Evolutionary conservation across 495 filamentous ascomycete species (phyloP).

Genomic region (Hypoxylon intermedium): DNA sequence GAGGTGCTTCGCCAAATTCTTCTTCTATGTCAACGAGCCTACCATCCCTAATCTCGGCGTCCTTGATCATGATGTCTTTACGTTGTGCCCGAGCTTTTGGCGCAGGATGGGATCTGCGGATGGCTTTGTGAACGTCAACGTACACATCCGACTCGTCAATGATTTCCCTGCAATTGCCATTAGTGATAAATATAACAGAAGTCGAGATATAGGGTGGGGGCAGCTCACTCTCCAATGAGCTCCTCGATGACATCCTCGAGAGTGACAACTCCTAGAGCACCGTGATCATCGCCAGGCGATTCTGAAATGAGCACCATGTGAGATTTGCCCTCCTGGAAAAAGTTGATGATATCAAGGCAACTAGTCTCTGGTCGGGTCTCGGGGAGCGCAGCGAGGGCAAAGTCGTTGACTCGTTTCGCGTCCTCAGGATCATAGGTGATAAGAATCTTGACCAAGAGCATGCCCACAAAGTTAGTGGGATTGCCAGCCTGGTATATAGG

Average conservation of each 20-base stretch:
- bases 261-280: constrained; percentile 91
- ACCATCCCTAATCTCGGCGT: constrained; percentile 34
- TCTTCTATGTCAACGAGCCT: constrained; percentile 39
- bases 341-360: constrained; percentile 97
- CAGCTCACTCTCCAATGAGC: constrained; percentile 89
- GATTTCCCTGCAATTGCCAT: constrained; percentile 64
- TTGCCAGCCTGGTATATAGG: constrained; percentile 90
- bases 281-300: constrained; percentile 83
- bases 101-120: constrained; percentile 66
- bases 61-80: constrained; percentile 65
- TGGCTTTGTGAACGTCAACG: constrained; percentile 95
- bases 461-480: constrained; percentile 86
- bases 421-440: constrained; percentile 99
- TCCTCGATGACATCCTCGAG: constrained; percentile 98
- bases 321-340: constrained; percentile 98
- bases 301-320: constrained; percentile 98
- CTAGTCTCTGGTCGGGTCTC: constrained; percentile 94
- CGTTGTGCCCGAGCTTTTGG: constrained; percentile 60
- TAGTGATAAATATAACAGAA: constrained; percentile 4
- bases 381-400: constrained; percentile 89
- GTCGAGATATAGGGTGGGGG: background rate
- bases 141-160: constrained; percentile 91
- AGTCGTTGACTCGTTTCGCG: constrained; percentile 80
- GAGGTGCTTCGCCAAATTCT: constrained; percentile 13
- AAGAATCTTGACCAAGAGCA: constrained; percentile 96